These are phyloP conservation scores for Fusarium proliferatum DNA, from an alignment of 2,329 filamentous ascomycete genomes.

Conservation along the genomic window DNA sequence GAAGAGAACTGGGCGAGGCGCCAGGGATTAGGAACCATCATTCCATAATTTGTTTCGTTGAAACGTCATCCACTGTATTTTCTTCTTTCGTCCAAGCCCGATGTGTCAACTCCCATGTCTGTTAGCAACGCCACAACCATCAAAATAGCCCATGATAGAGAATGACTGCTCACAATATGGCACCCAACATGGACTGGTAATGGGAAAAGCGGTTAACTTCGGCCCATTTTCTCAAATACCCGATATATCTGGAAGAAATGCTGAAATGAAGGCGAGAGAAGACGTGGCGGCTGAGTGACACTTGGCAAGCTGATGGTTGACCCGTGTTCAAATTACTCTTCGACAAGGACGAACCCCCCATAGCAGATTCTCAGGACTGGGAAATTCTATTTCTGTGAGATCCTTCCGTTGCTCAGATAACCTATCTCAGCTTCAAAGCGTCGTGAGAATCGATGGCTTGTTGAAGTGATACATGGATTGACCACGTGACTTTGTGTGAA, in stretches of 20 bases:
- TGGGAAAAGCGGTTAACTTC: fast-evolving
- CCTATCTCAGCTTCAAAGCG: neutral
- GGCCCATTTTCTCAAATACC: neutral
- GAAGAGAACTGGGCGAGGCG: neutral
- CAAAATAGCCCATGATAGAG: neutral
- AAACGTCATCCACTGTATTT: neutral
- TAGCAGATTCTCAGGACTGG: neutral
- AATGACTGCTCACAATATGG: neutral
- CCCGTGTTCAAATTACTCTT: neutral
- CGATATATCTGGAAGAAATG: neutral
- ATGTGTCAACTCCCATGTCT: neutral
- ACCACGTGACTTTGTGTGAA: neutral
- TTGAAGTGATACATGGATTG: neutral
- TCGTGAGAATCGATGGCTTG: neutral
- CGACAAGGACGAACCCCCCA: neutral
- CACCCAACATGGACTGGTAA: neutral
- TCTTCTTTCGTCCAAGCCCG: neutral
- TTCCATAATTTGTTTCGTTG: neutral
- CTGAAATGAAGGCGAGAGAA: neutral
- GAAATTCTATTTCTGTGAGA: neutral
- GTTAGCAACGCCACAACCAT: neutral
- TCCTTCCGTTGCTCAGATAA: fast-evolving
- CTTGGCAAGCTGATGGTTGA: neutral
- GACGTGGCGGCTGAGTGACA: neutral
- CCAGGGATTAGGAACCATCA: neutral